Percentiles rank a stretch among this genome's conserved stretches.
These are phyloP conservation scores for Mucuna pruriens DNA, from an alignment of 306 rosid genomes.

Conservation along the genomic window DNA sequence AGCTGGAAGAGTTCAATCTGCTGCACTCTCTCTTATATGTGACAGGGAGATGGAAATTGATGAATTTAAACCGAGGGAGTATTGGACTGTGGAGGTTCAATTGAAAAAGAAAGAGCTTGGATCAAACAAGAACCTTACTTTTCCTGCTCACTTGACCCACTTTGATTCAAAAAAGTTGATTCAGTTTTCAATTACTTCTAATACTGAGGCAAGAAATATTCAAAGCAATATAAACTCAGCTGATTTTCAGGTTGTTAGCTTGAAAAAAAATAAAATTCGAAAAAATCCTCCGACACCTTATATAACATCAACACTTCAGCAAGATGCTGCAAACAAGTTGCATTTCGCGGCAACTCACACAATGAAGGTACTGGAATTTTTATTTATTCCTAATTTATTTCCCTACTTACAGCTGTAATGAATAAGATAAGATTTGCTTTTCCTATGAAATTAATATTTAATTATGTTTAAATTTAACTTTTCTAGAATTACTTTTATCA, in stretches of 20 bases:
- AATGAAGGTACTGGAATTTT: conserved; percentile 73
- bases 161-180: conserved; percentile 71
- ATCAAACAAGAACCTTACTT: conserved; percentile 39
- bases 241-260: conserved; percentile 58
- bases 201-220: conserved; percentile 59
- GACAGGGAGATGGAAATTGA: conserved; percentile 96
- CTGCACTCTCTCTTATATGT: conserved; percentile 92
- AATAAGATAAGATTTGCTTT: conserved; percentile 18
- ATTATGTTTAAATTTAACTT: conserved; percentile 8
- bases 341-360: conserved; percentile 72
- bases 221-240: conserved; percentile 55
- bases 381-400: conserved; percentile 26
- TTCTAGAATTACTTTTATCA: conserved; percentile 15
- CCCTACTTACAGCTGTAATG: conserved; percentile 25
- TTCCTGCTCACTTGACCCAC: conserved; percentile 76
- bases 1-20: conserved; percentile 98
- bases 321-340: conserved; percentile 90
- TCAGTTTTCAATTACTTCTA: conserved; percentile 76
- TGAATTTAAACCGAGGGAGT: conserved; percentile 76
- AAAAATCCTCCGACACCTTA: conserved; percentile 93
- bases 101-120: conserved; percentile 48
- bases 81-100: conserved; percentile 70
- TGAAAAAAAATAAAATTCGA: conserved; percentile 62
- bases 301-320: conserved; percentile 98
- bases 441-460: conserved; percentile 16